These are phyloP conservation scores for Mycosphaerella arachidis DNA, from an alignment of 2,329 filamentous ascomycete species.

Conservation along the genomic window DNA sequence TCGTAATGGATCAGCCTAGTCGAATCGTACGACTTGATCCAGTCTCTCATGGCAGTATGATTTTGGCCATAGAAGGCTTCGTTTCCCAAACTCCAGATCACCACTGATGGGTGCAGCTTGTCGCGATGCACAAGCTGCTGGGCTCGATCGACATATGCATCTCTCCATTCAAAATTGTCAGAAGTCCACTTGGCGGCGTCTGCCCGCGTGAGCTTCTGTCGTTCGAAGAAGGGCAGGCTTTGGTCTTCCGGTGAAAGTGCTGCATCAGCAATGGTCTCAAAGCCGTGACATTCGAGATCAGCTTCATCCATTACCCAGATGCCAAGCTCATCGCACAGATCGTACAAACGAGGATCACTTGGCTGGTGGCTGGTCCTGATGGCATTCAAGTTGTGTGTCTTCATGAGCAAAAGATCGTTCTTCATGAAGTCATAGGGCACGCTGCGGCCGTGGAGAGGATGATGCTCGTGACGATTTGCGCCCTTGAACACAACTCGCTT, in stretches of 20 bases:
- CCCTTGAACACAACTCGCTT: constrained; percentile 58
- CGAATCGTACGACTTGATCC: constrained; percentile 54
- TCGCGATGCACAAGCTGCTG: constrained; percentile 61
- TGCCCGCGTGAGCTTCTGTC: constrained; percentile 49
- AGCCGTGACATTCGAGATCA: constrained; percentile 47
- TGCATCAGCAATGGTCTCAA: constrained; percentile 35
- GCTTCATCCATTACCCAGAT: constrained; percentile 60
- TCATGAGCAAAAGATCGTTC: constrained; percentile 63
- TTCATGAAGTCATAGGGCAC: constrained; percentile 60
- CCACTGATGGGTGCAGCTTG: constrained; percentile 66
- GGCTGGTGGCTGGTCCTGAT: constrained; percentile 66
- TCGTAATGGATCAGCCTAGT: constrained; percentile 63
- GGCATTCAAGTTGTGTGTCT: constrained; percentile 66
- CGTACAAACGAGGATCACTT: constrained; percentile 56
- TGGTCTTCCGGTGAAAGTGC: constrained; percentile 46
- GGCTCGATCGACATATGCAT: constrained; percentile 64
- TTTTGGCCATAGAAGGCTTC: constrained; percentile 69
- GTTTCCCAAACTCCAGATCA: constrained; percentile 71
- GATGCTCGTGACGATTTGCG: constrained; percentile 67
- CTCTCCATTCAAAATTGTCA: constrained; percentile 57
- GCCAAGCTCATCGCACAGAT: constrained; percentile 61
- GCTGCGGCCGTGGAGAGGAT: constrained; percentile 58
- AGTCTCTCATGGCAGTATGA: constrained; percentile 63
- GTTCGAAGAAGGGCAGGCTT: constrained; percentile 46
- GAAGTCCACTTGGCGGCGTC: constrained; percentile 56